Base-by-base conservation (phyloP, 2,329 filamentous ascomycete species). In the Fusarium palustre region DNA sequence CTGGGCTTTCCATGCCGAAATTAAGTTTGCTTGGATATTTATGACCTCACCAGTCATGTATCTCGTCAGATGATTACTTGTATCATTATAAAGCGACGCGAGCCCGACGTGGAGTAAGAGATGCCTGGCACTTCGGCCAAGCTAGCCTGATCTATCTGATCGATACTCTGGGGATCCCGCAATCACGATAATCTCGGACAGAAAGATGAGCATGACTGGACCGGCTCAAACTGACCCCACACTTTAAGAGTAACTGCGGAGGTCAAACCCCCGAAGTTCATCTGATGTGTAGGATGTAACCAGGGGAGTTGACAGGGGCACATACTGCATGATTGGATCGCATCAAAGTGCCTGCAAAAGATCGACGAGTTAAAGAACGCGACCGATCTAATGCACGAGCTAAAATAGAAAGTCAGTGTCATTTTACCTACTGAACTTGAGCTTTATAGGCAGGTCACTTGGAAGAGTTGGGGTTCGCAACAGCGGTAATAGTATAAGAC, bases 261-360 rank as follows among this genome's bases (percentile, higher is more conserved):
- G 41, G 28, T 31, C 33, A 18, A 41, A 25, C 11, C 25, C 42
- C 65, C 65, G 59, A 58, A 22, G 22, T 9, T 28, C 33, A 28
- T 45, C 42, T 45, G 34, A 45, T 25, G 28, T 50, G 18, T 20
- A 28, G 15, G 18, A 36, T 38, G 47, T 25, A 28, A 38, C 47
- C 24, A 16, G 45, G 42, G 25, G 53, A 69, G 34, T n/a, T 34
- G 34, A 15, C 47, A 38, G 12, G 47, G 33, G 31, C 16, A 24
- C n/a, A 18, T 3, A 9, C 5, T 8, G 9, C 11, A n/a, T 48
- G 28, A 69, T 69, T 69, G 66, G 66, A 20, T 38, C 66, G 66
- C 66, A 63, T 69, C 33, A 18, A 42, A 38, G 4, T 20, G 15
- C 20, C 31, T 8, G 25, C 24, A 28, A 39, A 28, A 6, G 52